Evolutionary conservation across 225 moss, liverwort and hornwort genomes (phyloP).

Genomic region (Marchantia polymorpha): DNA sequence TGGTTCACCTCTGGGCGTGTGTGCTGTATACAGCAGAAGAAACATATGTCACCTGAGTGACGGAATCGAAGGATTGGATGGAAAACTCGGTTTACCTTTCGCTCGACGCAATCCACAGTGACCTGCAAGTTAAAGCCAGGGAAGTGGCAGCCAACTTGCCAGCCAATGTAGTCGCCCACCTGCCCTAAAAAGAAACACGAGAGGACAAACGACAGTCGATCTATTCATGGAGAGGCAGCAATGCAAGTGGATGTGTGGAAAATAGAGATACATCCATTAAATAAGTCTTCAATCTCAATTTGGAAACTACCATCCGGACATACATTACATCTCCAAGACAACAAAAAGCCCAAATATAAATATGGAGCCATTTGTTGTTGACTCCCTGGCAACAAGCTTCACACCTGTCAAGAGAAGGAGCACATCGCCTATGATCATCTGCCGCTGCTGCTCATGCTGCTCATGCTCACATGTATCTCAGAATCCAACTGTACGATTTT

Average conservation of each 20-base stretch:
- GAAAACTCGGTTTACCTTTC: too few species aligned
- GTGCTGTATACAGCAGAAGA: too few species aligned
- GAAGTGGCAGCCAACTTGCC: neutral
- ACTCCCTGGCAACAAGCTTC: neutral
- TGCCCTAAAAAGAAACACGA: neutral
- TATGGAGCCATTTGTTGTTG: neutral
- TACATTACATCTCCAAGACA: slow-evolving; percentile 1
- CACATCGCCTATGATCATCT: neutral
- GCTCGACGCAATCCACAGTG: neutral
- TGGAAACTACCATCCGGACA: neutral
- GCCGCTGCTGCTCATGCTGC: too few species aligned
- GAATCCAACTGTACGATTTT: neutral
- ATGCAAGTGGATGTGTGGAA: neutral
- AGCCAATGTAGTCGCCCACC: slow-evolving; percentile 2
- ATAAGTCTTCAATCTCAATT: neutral
- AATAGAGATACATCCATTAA: neutral
- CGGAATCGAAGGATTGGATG: too few species aligned
- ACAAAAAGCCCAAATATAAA: slow-evolving; percentile 6
- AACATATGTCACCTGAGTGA: too few species aligned
- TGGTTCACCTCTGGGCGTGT: too few species aligned
- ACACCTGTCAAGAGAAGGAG: neutral
- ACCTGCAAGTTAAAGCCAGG: neutral
- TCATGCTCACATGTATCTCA: slow-evolving; percentile 2
- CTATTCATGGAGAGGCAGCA: slow-evolving; percentile 1
- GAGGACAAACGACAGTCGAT: neutral